Conservation (phyloP, 305 asterid genomes). For the Solanum hybrid region DNA sequence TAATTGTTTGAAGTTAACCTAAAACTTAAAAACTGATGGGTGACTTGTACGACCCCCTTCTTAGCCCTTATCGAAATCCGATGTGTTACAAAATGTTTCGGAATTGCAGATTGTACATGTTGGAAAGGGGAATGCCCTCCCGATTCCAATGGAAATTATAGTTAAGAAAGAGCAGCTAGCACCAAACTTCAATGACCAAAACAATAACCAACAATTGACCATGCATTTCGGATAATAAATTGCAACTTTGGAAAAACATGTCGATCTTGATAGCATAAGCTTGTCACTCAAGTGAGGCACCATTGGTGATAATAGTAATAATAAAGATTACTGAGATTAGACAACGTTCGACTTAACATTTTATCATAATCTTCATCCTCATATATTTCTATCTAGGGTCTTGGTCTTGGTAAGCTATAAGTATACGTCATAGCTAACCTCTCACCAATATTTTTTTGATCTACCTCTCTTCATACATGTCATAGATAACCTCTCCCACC, state of each 20-base stretch:
- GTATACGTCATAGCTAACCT: too few species aligned
- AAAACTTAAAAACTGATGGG: too few species aligned
- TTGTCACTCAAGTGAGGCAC: background rate
- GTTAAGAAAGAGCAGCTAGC: background rate
- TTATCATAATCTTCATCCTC: background rate
- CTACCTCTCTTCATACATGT: background rate
- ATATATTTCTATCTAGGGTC: too few species aligned
- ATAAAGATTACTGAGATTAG: background rate
- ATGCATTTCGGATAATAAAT: background rate
- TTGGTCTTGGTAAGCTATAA: background rate
- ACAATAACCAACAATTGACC: background rate
- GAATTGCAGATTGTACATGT: background rate
- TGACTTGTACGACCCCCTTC: too few species aligned
- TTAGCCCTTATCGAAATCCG: too few species aligned
- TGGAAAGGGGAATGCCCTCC: background rate
- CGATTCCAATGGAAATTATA: background rate
- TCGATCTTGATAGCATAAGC: background rate
- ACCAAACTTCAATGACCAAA: too few species aligned
- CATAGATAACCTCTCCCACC: background rate
- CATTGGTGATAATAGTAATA: background rate
- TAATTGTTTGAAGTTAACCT: too few species aligned
- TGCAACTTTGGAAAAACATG: background rate
- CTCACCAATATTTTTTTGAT: background rate
- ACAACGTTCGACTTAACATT: background rate
- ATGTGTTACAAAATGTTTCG: too few species aligned